Percentiles rank a stretch among this genome's conserved stretches.
Evolutionary conservation across 257 asterid genomes (phyloP).

Genomic region (Jaltomata sinuosa): DNA sequence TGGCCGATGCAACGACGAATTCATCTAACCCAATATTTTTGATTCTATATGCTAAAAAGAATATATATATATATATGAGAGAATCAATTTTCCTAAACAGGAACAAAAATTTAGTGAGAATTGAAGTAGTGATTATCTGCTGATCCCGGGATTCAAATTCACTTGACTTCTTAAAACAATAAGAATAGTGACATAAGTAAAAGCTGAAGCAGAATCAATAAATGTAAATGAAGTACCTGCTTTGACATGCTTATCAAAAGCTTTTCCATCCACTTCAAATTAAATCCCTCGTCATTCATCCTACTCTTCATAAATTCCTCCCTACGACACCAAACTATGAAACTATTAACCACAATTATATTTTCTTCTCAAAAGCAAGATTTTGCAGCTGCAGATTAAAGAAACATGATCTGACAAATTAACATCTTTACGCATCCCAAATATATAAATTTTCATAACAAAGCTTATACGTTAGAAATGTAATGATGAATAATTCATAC

Average conservation of each 20-base stretch:
- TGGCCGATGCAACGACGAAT: no score
- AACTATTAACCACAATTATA: background rate
- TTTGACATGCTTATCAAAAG: slow-evolving; percentile 36
- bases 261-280: slow-evolving; percentile 34
- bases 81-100: no score
- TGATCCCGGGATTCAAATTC: background rate
- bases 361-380: background rate
- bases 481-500: background rate
- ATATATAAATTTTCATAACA: background rate
- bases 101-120: no score
- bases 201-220: background rate
- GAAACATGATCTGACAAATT: background rate
- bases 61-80: no score
- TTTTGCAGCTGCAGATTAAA: background rate
- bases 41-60: no score
- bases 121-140: background rate
- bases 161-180: background rate
- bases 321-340: slow-evolving; percentile 21
- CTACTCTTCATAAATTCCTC: slow-evolving; percentile 31
- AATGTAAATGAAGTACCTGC: slow-evolving; percentile 18
- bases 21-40: no score
- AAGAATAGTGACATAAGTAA: background rate
- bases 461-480: background rate
- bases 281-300: slow-evolving; percentile 18
- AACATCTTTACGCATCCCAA: background rate